These are phyloP conservation scores for Backusella psychrophila DNA, from an alignment of 192 early-diverging fungal species.

Conservation along the genomic window DNA sequence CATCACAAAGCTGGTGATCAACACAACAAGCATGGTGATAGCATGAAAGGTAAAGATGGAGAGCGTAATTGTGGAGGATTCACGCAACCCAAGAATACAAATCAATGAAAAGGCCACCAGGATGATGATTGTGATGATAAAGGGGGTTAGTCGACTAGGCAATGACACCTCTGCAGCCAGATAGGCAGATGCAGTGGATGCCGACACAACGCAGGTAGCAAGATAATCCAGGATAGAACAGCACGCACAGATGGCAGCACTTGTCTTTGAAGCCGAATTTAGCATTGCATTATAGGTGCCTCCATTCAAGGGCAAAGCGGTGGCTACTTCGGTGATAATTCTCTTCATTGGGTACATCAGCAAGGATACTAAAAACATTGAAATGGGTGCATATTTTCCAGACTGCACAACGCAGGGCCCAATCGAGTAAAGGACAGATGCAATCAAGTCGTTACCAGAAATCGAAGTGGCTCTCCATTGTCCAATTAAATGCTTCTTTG, in stretches of 20 bases:
- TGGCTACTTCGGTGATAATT: constrained; percentile 54
- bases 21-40: constrained; percentile 41
- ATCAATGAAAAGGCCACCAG: constrained; percentile 47
- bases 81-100: constrained; percentile 44
- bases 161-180: constrained; percentile 38
- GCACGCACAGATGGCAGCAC: constrained; percentile 48
- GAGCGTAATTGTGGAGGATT: constrained; percentile 49
- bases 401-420: constrained; percentile 43
- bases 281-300: constrained; percentile 49
- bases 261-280: constrained; percentile 43
- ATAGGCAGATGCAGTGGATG: constrained; percentile 52
- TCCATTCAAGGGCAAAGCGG: constrained; percentile 53
- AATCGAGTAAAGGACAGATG: constrained; percentile 52
- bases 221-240: constrained; percentile 50
- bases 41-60: constrained; percentile 47
- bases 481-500: constrained; percentile 29
- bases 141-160: constrained; percentile 30
- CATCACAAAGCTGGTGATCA: constrained; percentile 39
- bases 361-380: constrained; percentile 43
- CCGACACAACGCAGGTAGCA: constrained; percentile 50
- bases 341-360: constrained; percentile 47
- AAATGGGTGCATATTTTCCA: constrained; percentile 56
- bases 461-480: constrained; percentile 44
- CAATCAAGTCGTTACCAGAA: constrained; percentile 54
- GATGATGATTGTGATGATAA: constrained; percentile 42